Evolutionary conservation across 495 filamentous ascomycete species (phyloP).

Genomic region (Trichoderma parareesei): DNA sequence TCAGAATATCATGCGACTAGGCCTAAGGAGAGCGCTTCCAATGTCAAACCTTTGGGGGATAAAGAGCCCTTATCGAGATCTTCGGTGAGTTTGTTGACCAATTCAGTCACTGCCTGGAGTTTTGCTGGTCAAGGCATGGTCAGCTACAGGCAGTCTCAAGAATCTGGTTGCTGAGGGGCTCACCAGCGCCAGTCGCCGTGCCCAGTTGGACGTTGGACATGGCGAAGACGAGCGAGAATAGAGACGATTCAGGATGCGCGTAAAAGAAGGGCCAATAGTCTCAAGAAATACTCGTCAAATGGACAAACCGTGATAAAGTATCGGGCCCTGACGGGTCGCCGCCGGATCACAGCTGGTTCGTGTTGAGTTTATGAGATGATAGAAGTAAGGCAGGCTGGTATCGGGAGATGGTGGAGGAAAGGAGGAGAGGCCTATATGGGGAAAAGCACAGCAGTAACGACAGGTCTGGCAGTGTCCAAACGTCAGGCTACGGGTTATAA

Average conservation of each 20-base stretch:
- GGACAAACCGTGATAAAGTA: not conserved
- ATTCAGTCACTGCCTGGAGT: constrained; percentile 49
- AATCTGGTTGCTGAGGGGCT: not conserved
- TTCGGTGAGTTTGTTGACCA: constrained; percentile 49
- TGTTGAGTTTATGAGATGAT: not conserved
- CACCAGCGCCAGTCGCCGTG: constrained; percentile 2
- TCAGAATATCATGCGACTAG: not conserved
- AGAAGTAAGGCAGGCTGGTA: not conserved
- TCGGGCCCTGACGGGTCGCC: not conserved
- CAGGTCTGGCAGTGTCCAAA: not conserved
- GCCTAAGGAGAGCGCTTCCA: not conserved
- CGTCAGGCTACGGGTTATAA: not conserved
- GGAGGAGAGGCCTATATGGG: not conserved
- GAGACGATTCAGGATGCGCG: not conserved
- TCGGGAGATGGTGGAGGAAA: not conserved
- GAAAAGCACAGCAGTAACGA: not conserved
- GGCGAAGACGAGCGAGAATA: not conserved
- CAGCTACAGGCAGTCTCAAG: not conserved
- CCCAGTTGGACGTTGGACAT: not conserved
- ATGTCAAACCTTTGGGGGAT: constrained; percentile 45
- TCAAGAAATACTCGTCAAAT: not conserved
- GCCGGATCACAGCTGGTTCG: not conserved
- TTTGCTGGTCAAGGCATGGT: constrained; percentile 41
- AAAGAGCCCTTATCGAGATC: constrained; percentile 50
- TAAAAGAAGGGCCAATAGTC: not conserved